A percentile compares a stretch with the other conserved stretches of the same genome.
phyloP scores from a whole-genome alignment of 306 rosid genomes.

The Malus sieversii region DNA sequence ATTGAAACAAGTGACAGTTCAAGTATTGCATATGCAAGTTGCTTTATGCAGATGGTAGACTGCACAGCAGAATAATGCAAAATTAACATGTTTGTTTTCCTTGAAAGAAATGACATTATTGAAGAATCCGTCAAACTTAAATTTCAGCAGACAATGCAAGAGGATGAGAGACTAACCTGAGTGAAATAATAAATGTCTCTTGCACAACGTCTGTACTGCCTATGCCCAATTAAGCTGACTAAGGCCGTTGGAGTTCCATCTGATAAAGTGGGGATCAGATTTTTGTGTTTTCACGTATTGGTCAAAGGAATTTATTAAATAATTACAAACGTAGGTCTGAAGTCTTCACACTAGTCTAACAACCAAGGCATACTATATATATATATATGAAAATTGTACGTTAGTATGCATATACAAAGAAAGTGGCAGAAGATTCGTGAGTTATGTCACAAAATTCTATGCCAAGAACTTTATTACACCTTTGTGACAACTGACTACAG shows the following conservation, averaged over 20 bases:
- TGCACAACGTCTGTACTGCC: conserved; percentile 85
- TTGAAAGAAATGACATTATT: neutral
- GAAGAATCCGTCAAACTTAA: neutral
- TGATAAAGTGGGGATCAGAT: conserved; percentile 24
- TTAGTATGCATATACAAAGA: too few species aligned
- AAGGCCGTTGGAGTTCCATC: conserved; percentile 89
- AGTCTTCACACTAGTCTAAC: neutral
- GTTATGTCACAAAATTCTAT: neutral
- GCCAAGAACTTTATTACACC: neutral
- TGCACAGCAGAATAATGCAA: conserved; percentile 14
- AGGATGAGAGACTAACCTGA: conserved; percentile 50
- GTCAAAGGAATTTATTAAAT: neutral
- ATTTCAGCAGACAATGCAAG: conserved; percentile 5
- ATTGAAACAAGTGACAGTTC: conserved; percentile 62
- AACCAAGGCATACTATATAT: neutral
- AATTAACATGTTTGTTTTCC: conserved; percentile 18
- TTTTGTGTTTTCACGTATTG: neutral
- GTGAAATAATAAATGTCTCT: conserved; percentile 84
- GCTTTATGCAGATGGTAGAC: conserved; percentile 83
- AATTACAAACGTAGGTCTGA: neutral
- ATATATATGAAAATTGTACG: neutral
- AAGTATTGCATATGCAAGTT: conserved; percentile 69
- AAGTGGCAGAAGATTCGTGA: too few species aligned
- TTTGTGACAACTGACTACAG: neutral
- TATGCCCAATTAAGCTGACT: conserved; percentile 81